Conservation (phyloP, 1,284 basidiomycete genomes). For the Ganoderma multipileum region DNA sequence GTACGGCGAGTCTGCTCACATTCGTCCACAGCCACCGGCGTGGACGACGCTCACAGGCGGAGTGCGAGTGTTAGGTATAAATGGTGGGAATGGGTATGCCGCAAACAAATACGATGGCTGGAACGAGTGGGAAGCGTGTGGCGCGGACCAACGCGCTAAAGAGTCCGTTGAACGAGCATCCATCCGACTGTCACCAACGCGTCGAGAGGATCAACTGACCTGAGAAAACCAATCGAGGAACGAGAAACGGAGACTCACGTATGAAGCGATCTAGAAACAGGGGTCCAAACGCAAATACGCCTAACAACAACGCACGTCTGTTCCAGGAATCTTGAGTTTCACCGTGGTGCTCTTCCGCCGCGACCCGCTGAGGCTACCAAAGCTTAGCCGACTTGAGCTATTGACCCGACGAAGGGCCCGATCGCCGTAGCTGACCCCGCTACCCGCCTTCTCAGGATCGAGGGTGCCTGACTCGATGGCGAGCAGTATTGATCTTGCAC, state of each 20-base stretch:
- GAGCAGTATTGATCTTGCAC: conserved; percentile 90
- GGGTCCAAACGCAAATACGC: conserved; percentile 12
- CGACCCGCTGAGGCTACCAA: conserved; percentile 74
- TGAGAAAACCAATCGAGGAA: conserved; percentile 23
- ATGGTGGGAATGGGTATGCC: conserved; percentile 33
- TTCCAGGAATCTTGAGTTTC: conserved; percentile 65
- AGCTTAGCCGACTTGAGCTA: conserved; percentile 82
- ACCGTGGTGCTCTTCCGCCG: conserved; percentile 59
- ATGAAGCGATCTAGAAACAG: conserved; percentile 16
- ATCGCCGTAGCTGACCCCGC: conserved; percentile 96
- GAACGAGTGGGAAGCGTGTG: conserved; percentile 26
- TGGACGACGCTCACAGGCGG: conserved; percentile 30
- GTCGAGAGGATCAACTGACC: conserved; percentile 10
- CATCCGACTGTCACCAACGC: conserved; percentile 10
- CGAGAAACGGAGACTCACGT: conserved; percentile 21
- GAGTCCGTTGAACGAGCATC: conserved; percentile 10
- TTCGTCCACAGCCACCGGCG: conserved; percentile 15
- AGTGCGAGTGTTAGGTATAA: conserved; percentile 34
- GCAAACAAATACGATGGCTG: conserved; percentile 23
- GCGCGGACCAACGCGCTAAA: conserved; percentile 2
- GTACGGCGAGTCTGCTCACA: conserved; percentile 29
- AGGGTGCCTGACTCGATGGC: conserved; percentile 91
- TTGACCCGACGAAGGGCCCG: conserved; percentile 87
- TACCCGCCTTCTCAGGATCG: conserved; percentile 93
- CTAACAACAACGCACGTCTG: conserved; percentile 48